These are phyloP conservation scores for Ilyonectria sp. DNA, from an alignment of 2,329 filamentous ascomycete genomes.

Conservation along the genomic window DNA sequence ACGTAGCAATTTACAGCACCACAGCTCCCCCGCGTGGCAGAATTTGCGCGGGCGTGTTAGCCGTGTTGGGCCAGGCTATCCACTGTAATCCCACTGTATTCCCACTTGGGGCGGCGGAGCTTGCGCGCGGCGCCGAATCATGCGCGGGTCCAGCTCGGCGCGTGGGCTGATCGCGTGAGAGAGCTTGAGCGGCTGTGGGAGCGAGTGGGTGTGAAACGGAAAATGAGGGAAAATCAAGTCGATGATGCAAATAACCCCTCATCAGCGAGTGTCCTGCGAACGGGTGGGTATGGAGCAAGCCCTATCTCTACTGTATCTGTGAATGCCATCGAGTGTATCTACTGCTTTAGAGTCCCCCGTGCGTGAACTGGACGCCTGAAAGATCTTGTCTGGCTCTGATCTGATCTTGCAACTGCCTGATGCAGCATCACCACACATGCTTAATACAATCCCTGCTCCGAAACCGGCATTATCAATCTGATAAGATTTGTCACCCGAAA, in stretches of 20 bases:
- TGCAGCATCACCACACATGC: neutral
- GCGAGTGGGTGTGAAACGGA: too few species aligned
- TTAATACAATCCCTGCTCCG: slow-evolving; percentile 16
- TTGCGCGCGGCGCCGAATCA: neutral
- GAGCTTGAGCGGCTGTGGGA: neutral
- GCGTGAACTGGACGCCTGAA: too few species aligned
- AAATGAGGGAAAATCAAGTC: too few species aligned
- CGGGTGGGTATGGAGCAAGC: too few species aligned
- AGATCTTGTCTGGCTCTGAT: neutral
- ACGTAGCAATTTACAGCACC: neutral
- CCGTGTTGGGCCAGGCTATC: neutral
- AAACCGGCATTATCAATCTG: slow-evolving; percentile 42
- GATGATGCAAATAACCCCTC: too few species aligned
- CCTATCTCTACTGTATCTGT: too few species aligned
- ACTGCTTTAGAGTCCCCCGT: too few species aligned
- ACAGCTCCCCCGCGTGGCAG: neutral
- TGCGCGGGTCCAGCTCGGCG: neutral
- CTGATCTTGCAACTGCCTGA: neutral
- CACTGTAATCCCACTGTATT: neutral
- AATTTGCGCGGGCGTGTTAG: neutral
- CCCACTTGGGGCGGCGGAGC: neutral
- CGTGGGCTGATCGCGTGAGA: neutral
- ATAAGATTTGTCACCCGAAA: slow-evolving; percentile 37
- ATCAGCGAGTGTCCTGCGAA: too few species aligned
- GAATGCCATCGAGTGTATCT: too few species aligned